Conservation (phyloP, 441 rosid species). For the Adansonia rubrostipa region DNA sequence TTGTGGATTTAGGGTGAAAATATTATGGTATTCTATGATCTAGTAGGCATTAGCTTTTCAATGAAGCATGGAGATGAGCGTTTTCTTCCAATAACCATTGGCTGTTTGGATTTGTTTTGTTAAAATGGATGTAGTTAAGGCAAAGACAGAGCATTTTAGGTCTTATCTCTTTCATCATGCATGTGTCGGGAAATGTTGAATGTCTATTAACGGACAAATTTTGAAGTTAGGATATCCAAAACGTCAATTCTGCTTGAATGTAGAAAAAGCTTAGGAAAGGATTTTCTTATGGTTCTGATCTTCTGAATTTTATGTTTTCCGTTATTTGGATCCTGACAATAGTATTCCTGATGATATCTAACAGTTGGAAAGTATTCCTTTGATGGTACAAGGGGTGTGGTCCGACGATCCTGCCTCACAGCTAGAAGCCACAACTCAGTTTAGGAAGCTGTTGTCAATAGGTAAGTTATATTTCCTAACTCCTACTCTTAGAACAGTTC, state of each 20-base stretch:
- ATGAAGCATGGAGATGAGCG: not conserved
- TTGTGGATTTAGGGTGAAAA: not conserved
- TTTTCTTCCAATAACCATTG: not conserved
- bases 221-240: not conserved
- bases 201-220: not conserved
- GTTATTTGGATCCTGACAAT: not conserved
- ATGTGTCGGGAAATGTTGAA: not conserved
- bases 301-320: not conserved
- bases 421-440: conserved; percentile 64
- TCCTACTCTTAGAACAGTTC: not conserved
- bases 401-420: conserved; percentile 39
- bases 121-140: not conserved
- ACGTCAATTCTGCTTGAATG: not conserved
- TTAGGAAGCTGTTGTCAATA: conserved; percentile 62
- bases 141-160: not conserved
- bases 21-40: not conserved
- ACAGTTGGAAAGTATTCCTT: conserved; percentile 65
- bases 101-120: not conserved
- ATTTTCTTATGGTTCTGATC: not conserved
- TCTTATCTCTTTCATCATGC: not conserved
- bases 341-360: conserved; percentile 32
- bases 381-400: conserved; percentile 71
- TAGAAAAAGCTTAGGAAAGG: not conserved
- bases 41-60: not conserved
- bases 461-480: conserved; percentile 37